These are phyloP conservation scores for Phytophthora pistaciae DNA, from an alignment of 352 stramenopile species.

Conservation along the genomic window DNA sequence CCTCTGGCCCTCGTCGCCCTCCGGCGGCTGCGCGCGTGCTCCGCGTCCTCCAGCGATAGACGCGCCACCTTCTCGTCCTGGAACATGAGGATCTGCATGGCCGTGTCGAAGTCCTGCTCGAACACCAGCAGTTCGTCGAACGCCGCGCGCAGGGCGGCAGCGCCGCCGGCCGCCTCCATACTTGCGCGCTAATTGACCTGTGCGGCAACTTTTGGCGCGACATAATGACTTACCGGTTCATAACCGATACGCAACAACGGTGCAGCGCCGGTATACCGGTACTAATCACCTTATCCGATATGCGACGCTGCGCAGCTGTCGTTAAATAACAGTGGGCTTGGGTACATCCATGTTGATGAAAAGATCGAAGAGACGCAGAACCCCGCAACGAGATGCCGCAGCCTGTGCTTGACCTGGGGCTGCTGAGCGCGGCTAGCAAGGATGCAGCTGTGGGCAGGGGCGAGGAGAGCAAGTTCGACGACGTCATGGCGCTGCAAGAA, in stretches of 20 bases:
- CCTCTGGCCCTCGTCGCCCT: slow-evolving; percentile 17
- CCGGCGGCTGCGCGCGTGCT: slow-evolving; percentile 31
- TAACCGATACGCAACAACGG: too few relatives aligned
- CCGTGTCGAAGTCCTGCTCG: slow-evolving; percentile 72
- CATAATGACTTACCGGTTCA: not conserved
- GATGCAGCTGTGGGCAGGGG: slow-evolving; percentile 18
- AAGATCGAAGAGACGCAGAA: slow-evolving; percentile 26
- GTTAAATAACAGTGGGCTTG: not conserved
- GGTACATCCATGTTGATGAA: slow-evolving; percentile 8
- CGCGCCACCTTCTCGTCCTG: slow-evolving; percentile 58
- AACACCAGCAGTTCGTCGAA: slow-evolving; percentile 57
- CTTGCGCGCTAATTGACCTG: not conserved
- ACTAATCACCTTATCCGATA: too few relatives aligned
- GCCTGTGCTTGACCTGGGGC: slow-evolving; percentile 31
- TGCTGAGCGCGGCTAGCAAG: slow-evolving; percentile 33
- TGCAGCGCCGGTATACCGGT: too few relatives aligned
- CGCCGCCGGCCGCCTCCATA: slow-evolving; percentile 11
- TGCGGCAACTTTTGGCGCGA: slow-evolving; percentile 23
- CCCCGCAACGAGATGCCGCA: slow-evolving; percentile 28
- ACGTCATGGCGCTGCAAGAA: slow-evolving; percentile 66
- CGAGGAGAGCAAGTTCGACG: slow-evolving; percentile 67
- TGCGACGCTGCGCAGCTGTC: too few relatives aligned
- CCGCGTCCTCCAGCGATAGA: slow-evolving; percentile 48
- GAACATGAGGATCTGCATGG: slow-evolving; percentile 70
- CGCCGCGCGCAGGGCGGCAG: slow-evolving; percentile 7